phyloP scores from a whole-genome alignment of 441 rosid genomes.

The Eruca vesicaria region DNA sequence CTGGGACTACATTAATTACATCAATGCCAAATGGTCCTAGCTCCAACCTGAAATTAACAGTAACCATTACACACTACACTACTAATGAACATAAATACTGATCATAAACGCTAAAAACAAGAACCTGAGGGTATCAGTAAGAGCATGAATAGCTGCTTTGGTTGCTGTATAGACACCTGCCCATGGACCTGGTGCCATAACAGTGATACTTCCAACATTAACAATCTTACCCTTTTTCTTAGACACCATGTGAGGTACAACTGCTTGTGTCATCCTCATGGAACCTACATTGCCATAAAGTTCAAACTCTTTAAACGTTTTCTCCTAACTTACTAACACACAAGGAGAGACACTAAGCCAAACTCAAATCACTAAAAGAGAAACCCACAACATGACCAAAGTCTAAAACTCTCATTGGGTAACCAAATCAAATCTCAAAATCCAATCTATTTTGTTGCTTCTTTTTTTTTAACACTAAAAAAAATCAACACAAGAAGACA shows the following conservation, averaged over 20 bases:
- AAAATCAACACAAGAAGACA: too few species aligned
- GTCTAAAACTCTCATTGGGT: too few species aligned
- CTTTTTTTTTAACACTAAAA: too few species aligned
- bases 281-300: slow-evolving; percentile 31
- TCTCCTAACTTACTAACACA: not conserved
- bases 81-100: not conserved
- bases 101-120: not conserved
- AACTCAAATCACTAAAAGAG: not conserved
- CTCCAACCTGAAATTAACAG: slow-evolving; percentile 58
- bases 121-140: slow-evolving; percentile 79
- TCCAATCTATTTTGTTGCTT: too few species aligned
- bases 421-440: too few species aligned
- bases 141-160: slow-evolving; percentile 81
- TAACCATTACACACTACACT: not conserved
- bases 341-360: not conserved
- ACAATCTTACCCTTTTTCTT: slow-evolving; percentile 73
- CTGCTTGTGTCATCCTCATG: slow-evolving; percentile 78
- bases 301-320: not conserved
- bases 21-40: slow-evolving; percentile 78
- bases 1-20: slow-evolving; percentile 72
- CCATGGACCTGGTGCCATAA: slow-evolving; percentile 68
- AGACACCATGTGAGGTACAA: slow-evolving; percentile 79
- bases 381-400: not conserved
- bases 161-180: slow-evolving; percentile 74
- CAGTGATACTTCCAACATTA: slow-evolving; percentile 72